phyloP scores from a whole-genome alignment of 2,329 filamentous ascomycete species.

The Helotiales sp. region DNA sequence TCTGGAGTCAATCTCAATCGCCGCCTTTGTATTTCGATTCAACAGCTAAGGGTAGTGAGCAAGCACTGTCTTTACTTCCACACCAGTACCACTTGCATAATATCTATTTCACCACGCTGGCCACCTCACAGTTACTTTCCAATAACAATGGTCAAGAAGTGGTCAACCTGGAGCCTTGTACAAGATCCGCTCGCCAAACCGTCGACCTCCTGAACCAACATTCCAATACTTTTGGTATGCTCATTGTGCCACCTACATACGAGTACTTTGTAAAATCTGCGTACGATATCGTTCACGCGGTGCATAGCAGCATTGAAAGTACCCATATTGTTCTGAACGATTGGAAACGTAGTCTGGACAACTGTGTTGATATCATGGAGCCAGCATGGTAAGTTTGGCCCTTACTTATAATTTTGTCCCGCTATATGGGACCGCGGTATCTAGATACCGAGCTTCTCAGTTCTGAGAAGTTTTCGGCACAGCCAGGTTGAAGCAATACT shows the following conservation, averaged over 20 bases:
- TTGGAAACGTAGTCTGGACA: conserved; percentile 40
- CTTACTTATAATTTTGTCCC: no score
- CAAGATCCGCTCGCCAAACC: conserved; percentile 45
- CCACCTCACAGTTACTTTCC: conserved; percentile 36
- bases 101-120: conserved; percentile 40
- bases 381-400: conserved; percentile 33
- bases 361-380: conserved; percentile 38
- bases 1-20: conserved; percentile 37
- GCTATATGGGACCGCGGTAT: no score
- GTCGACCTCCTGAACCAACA: conserved; percentile 45
- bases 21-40: conserved; percentile 35
- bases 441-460: neutral
- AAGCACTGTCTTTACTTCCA: conserved; percentile 36
- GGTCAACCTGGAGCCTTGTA: conserved; percentile 40
- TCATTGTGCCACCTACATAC: conserved; percentile 48
- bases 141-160: conserved; percentile 27
- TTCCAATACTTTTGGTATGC: conserved; percentile 49
- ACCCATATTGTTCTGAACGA: conserved; percentile 39
- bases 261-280: conserved; percentile 47
- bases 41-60: conserved; percentile 27
- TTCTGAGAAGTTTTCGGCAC: neutral
- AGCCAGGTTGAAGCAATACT: neutral
- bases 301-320: conserved; percentile 39
- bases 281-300: conserved; percentile 40
- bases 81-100: conserved; percentile 43